Base-by-base conservation (phyloP, 805 yeast species). In the Yamadazyma ubonensis region DNA sequence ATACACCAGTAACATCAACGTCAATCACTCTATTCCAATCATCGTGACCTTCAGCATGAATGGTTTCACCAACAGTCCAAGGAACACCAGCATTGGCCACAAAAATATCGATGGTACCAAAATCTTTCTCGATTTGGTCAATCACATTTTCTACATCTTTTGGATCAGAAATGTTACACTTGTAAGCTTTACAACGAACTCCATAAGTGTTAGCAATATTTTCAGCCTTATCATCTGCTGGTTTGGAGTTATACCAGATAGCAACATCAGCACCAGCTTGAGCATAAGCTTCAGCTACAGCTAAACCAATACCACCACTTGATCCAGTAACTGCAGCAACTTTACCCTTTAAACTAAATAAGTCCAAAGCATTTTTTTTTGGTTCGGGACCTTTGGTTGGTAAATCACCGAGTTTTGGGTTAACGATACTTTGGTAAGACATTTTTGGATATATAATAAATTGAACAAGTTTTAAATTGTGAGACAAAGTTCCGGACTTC, bases 71-170 rank as follows among this genome's bases (percentile, higher is more conserved):
- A 20, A 75, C 70, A 16, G 78, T 73, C 95, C 95, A 87, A 11
- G 88, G 81, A 34, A 86, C 79, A 29, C 96, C 96, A 10, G 96
- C 96, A 59, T 88, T 88, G 52, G 95, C 95, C 33, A 88, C 93
- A 54, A 86, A 83, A 19, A 86, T 67, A 61, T 88, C 96, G 49
- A 88, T 78, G 45, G 78, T 77, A 40, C 91, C 93, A 58, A 88
- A 87, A 55, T 86, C 95, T 43, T 62, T 48, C 46, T 70, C 75
- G 45, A 80, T 78, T 58, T 70, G 71, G 27, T 54, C 58, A 37
- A 83, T 66, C 11, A 76, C 70, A 14, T 48, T 50, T 45, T 73
- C 73, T 34, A 83, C 86, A 8, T 58, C 68, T 14, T 65, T 71
- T 35, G 69, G 47, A 46, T 75, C 73, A 39, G 75, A 63, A 39